Conservation (phyloP, 495 filamentous ascomycete species). For the Penicillium samsonianum region DNA sequence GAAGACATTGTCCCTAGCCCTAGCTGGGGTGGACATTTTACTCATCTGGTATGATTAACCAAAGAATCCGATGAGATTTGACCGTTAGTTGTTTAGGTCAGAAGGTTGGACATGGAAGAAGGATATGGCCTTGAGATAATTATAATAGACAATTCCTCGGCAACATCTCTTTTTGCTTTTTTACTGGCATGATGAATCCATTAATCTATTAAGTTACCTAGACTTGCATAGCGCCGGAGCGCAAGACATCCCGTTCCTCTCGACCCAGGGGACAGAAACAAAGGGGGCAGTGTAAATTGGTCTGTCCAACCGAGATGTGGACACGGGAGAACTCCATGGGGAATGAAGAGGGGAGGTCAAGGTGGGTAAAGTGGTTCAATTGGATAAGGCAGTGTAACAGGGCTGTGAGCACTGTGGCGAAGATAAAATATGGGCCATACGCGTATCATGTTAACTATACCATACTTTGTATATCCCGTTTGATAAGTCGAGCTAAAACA, state of each 20-base stretch:
- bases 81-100: neutral
- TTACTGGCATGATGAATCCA: neutral
- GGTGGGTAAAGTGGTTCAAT: neutral
- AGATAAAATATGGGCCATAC: slow-evolving; percentile 12
- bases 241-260: slow-evolving; percentile 10
- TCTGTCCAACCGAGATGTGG: slow-evolving; percentile 13
- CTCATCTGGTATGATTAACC: slow-evolving; percentile 4
- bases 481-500: slow-evolving; percentile 17
- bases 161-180: neutral
- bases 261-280: slow-evolving; percentile 6
- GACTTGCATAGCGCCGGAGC: slow-evolving; percentile 7
- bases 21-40: slow-evolving; percentile 9
- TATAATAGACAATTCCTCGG: neutral
- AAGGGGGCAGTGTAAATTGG: slow-evolving; percentile 20
- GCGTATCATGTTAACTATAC: neutral
- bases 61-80: slow-evolving; percentile 1
- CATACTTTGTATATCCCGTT: neutral
- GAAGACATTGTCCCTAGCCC: slow-evolving; percentile 49
- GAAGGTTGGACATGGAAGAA: neutral
- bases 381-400: slow-evolving; percentile 3
- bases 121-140: neutral
- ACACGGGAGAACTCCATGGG: slow-evolving; percentile 4
- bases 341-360: neutral
- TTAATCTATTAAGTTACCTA: slow-evolving; percentile 17
- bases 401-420: slow-evolving; percentile 2